Evolutionary conservation across 495 filamentous ascomycete species (phyloP).

Genomic region (Rhypophila decipiens): DNA sequence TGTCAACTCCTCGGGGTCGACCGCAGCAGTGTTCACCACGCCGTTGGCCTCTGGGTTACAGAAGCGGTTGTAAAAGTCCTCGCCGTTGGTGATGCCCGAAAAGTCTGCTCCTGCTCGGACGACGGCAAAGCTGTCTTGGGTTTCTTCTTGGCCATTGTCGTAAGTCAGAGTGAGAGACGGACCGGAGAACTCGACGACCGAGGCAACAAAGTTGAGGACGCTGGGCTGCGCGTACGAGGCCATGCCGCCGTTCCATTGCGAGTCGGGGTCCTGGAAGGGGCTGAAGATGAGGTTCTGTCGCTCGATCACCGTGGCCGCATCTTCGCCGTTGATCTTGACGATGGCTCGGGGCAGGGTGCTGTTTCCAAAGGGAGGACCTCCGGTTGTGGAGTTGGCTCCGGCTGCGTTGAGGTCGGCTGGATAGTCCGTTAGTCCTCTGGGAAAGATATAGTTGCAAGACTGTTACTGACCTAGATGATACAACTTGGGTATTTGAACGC

Average conservation of each 20-base stretch:
- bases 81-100: conserved; percentile 13
- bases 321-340: conserved; percentile 26
- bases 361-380: background rate
- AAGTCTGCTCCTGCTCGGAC: conserved; percentile 14
- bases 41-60: conserved; percentile 23
- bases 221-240: conserved; percentile 7
- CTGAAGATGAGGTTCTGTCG: conserved; percentile 15
- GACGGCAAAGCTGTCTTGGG: conserved; percentile 14
- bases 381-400: conserved; percentile 3
- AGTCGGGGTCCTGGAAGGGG: conserved; percentile 24
- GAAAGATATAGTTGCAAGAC: background rate
- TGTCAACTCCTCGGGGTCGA: background rate
- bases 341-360: conserved; percentile 10
- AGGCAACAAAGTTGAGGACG: conserved; percentile 10
- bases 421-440: background rate
- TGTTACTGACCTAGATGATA: conserved; percentile 20
- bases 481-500: conserved; percentile 21
- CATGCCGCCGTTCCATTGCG: conserved; percentile 25
- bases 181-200: conserved; percentile 10
- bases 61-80: conserved; percentile 22
- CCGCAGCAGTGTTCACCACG: too few species aligned
- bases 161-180: conserved; percentile 19
- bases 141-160: conserved; percentile 15
- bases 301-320: conserved; percentile 18
- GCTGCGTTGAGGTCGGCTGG: background rate